These are phyloP conservation scores for Ophioceras dolichostomum DNA, from an alignment of 2,329 filamentous ascomycete species.

Conservation along the genomic window DNA sequence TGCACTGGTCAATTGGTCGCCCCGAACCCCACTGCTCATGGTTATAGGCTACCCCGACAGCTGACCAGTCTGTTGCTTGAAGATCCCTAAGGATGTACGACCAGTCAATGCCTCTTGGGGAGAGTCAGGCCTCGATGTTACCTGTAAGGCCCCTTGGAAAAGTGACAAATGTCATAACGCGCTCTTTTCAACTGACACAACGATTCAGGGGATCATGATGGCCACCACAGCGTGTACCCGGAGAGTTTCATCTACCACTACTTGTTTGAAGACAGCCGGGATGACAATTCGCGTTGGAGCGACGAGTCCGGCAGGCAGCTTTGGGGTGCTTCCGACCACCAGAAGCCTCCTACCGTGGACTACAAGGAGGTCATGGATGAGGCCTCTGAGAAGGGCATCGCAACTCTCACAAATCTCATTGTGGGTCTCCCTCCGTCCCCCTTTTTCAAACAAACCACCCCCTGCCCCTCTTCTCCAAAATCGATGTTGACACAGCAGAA, in stretches of 20 bases:
- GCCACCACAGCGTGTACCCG: constrained; percentile 55
- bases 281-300: constrained; percentile 6
- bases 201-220: constrained; percentile 48
- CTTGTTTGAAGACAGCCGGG: constrained; percentile 18
- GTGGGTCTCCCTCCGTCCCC: constrained; percentile 2
- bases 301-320: background rate
- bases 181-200: background rate
- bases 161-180: background rate
- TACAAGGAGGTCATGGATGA: constrained; percentile 48
- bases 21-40: background rate
- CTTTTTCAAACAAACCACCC: background rate
- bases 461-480: background rate
- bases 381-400: constrained; percentile 38
- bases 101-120: constrained; percentile 18
- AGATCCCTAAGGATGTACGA: constrained; percentile 34
- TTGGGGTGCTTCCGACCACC: constrained; percentile 16
- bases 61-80: constrained; percentile 4
- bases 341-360: constrained; percentile 42
- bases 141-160: constrained; percentile 27
- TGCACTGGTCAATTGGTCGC: no score
- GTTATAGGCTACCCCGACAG: background rate
- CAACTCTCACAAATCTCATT: constrained; percentile 51
- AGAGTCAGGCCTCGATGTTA: constrained; percentile 28
- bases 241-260: constrained; percentile 48
- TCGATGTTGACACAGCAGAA: constrained; percentile 1